Evolutionary conservation across 805 yeast species (phyloP).

Genomic region (Barnettozyma populi): DNA sequence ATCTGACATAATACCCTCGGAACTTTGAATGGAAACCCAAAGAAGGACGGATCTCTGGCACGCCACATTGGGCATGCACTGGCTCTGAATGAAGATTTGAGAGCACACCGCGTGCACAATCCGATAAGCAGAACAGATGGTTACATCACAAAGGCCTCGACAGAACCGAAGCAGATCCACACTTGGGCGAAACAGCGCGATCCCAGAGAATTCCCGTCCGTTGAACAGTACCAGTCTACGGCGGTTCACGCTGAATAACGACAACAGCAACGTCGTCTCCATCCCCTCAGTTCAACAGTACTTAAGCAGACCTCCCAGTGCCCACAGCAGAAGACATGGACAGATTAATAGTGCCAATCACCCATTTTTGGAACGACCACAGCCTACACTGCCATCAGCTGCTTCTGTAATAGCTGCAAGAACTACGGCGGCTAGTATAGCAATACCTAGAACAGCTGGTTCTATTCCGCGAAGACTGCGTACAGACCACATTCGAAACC

Average conservation of each 20-base stretch:
- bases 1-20: too few species aligned
- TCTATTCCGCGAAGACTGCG: neutral
- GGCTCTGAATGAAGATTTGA: too few species aligned
- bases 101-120: too few species aligned
- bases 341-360: neutral
- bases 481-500: neutral
- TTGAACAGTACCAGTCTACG: too few species aligned
- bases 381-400: neutral
- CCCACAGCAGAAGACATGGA: neutral
- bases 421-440: too few species aligned
- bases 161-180: neutral
- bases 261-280: neutral
- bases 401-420: too few species aligned
- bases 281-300: neutral
- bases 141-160: neutral
- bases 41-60: too few species aligned
- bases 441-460: neutral
- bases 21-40: too few species aligned
- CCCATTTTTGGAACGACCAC: neutral
- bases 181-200: neutral
- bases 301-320: neutral
- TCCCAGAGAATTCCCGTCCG: too few species aligned
- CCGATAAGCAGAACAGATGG: neutral
- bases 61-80: too few species aligned
- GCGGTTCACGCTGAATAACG: neutral